Conservation (phyloP, 371 early-diverging fungal genomes). For the Mucor saturninus region DNA sequence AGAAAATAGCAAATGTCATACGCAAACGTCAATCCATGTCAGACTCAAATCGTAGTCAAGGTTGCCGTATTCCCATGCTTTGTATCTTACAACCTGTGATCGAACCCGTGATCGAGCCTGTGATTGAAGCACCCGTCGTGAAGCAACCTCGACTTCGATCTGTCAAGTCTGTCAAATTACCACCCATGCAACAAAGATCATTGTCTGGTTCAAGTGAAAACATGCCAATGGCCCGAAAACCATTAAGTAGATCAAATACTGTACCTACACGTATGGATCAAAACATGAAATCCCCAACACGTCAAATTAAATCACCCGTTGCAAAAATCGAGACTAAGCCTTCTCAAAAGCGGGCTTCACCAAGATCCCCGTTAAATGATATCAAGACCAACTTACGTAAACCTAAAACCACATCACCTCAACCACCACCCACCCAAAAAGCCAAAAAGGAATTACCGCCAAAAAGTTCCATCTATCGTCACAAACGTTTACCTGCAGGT, state of each 20-base stretch:
- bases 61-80: conserved; percentile 50
- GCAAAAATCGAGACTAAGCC: neutral
- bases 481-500: conserved; percentile 39
- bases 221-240: conserved; percentile 6
- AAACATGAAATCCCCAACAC: too few relatives aligned
- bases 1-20: conserved; percentile 39
- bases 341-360: conserved; percentile 7
- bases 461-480: conserved; percentile 36
- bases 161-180: conserved; percentile 8
- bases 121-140: conserved; percentile 4
- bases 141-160: conserved; percentile 2
- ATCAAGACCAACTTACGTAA: conserved; percentile 15
- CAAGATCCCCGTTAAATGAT: conserved; percentile 9
- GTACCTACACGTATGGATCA: conserved; percentile 23
- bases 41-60: conserved; percentile 43
- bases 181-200: conserved; percentile 5
- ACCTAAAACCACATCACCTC: conserved; percentile 12
- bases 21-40: conserved; percentile 45
- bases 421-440: conserved; percentile 8
- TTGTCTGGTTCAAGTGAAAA: neutral
- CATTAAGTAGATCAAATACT: conserved; percentile 27
- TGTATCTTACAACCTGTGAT: conserved; percentile 24
- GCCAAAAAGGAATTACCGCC: conserved; percentile 23
- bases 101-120: neutral
- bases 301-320: conserved; percentile 6